Conservation (phyloP, 139 green algal genomes). For the Eudorina sp. region DNA sequence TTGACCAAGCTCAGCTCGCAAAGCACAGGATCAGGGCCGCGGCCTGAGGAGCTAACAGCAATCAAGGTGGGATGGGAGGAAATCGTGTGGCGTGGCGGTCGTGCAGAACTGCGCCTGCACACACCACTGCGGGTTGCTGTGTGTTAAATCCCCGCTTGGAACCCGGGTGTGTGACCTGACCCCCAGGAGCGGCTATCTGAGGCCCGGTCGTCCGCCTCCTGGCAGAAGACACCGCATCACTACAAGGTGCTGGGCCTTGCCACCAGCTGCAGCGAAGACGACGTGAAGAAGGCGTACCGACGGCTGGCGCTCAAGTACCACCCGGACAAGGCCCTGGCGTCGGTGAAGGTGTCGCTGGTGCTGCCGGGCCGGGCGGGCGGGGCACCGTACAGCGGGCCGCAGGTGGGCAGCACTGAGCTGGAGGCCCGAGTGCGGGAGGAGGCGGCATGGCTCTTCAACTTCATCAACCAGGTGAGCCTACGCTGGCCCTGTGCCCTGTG, state of each 20-base stretch:
- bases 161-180: too few relatives aligned
- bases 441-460: constrained; percentile 73
- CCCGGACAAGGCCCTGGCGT: constrained; percentile 73
- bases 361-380: constrained; percentile 29
- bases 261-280: constrained; percentile 53
- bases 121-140: too few relatives aligned
- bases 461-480: constrained; percentile 66
- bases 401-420: background rate
- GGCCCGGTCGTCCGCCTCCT: constrained; percentile 27
- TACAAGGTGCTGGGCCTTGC: constrained; percentile 75
- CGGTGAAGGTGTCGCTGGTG: constrained; percentile 43
- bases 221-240: constrained; percentile 73
- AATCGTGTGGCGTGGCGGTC: too few relatives aligned
- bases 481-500: too few relatives aligned
- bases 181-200: constrained; percentile 43
- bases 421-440: constrained; percentile 60
- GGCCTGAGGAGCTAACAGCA: background rate
- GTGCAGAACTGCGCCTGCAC: too few relatives aligned
- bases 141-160: too few relatives aligned
- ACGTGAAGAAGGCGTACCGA: constrained; percentile 68
- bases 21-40: background rate
- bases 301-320: constrained; percentile 76
- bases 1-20: constrained; percentile 1
- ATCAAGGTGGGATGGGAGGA: background rate
- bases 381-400: constrained; percentile 3